Evolutionary conservation across 2,329 filamentous ascomycete species (phyloP).

Genomic region (Pseudocercospora musae): DNA sequence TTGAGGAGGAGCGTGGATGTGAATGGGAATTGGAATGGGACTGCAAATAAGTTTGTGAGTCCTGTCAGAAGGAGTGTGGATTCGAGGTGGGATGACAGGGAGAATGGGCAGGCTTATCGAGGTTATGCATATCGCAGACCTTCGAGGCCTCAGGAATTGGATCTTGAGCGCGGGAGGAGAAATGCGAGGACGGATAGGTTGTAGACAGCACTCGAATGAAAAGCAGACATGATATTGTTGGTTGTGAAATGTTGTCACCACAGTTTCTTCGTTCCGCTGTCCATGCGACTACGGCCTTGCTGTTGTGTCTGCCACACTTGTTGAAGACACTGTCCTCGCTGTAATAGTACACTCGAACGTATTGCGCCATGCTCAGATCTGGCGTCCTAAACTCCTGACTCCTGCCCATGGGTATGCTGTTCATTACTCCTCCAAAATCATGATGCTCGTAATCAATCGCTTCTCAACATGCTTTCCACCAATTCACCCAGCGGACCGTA

Average conservation of each 20-base stretch:
- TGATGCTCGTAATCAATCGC: constrained; percentile 57
- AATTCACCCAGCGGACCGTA: constrained; percentile 94
- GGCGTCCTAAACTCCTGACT: background rate
- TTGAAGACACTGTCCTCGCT: background rate
- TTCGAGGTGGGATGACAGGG: background rate
- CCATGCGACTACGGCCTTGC: background rate
- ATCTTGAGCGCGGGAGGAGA: constrained; percentile 15
- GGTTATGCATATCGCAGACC: constrained; percentile 1
- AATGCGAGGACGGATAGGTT: constrained; percentile 11
- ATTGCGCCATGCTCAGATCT: background rate
- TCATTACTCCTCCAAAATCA: background rate
- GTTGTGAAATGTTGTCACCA: background rate
- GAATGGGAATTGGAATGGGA: constrained; percentile 7
- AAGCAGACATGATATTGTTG: background rate
- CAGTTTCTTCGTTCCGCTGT: background rate
- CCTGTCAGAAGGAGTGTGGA: constrained; percentile 13
- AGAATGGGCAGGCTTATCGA: background rate
- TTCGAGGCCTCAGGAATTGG: constrained; percentile 7
- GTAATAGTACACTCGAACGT: background rate
- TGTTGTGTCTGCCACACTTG: background rate
- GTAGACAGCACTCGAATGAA: background rate
- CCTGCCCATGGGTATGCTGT: constrained; percentile 1
- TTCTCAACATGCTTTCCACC: constrained; percentile 95
- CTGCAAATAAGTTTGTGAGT: constrained; percentile 13
- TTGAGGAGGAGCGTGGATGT: constrained; percentile 20